These are phyloP conservation scores for Leishmania aethiopica DNA, from an alignment of 208 protist genomes.

Conservation along the genomic window DNA sequence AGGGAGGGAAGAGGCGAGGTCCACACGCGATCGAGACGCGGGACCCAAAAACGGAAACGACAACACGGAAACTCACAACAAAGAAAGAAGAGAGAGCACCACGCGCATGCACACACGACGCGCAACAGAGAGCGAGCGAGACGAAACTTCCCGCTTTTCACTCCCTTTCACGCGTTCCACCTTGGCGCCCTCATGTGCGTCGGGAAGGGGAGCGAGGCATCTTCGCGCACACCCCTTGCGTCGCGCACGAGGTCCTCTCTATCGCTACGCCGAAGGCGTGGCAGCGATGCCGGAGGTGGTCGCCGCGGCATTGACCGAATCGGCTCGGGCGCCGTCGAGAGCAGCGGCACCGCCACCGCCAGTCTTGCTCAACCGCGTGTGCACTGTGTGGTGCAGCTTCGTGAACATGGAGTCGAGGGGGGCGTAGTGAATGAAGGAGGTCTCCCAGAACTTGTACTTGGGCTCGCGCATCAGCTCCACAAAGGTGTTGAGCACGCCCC, in stretches of 20 bases:
- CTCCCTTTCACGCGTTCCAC: background rate
- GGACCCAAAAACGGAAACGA: background rate
- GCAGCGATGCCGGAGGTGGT: background rate
- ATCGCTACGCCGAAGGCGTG: constrained; percentile 1
- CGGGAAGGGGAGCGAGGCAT: background rate
- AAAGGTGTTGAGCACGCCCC: constrained; percentile 99
- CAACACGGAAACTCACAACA: background rate
- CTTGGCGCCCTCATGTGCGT: background rate
- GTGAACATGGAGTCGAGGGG: constrained; percentile 94
- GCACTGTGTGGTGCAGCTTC: constrained; percentile 84
- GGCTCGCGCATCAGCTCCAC: constrained; percentile 99
- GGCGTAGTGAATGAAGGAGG: constrained; percentile 89
- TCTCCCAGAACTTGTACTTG: constrained; percentile 95
- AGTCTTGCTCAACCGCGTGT: constrained; percentile 45
- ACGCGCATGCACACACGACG: background rate
- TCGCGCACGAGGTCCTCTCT: background rate
- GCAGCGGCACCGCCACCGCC: constrained; percentile 23
- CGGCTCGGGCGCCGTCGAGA: constrained; percentile 16
- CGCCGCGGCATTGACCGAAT: constrained; percentile 11
- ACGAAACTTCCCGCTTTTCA: too few relatives aligned
- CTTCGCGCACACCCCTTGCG: background rate
- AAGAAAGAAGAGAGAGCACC: background rate
- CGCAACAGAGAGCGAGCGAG: background rate
- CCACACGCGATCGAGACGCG: background rate
- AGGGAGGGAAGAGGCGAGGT: background rate